These are phyloP conservation scores for Hypericum androsaemum DNA, from an alignment of 345 rosid species.

Conservation along the genomic window DNA sequence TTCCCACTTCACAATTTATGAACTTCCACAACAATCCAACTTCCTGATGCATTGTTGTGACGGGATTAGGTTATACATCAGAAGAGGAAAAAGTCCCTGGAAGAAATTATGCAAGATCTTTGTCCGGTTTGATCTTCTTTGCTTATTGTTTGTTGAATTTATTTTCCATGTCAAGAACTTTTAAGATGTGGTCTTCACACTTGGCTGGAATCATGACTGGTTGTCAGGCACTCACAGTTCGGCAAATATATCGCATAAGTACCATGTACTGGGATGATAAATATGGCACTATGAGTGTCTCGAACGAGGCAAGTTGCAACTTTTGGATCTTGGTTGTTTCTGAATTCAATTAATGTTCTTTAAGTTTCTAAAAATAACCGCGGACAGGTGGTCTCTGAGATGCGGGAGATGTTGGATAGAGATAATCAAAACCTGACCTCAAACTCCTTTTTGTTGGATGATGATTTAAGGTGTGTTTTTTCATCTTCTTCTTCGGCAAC, in stretches of 20 bases:
- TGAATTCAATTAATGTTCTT: not conserved
- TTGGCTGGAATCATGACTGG: constrained; percentile 5
- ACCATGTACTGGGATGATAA: constrained; percentile 99
- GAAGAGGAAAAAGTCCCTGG: constrained; percentile 83
- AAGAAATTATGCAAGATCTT: constrained; percentile 81
- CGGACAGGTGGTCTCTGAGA: constrained; percentile 71
- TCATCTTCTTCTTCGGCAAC: not conserved
- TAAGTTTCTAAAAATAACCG: constrained; percentile 8
- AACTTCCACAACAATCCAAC: not conserved
- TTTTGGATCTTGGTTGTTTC: constrained; percentile 2
- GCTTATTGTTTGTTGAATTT: not conserved
- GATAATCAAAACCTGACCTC: constrained; percentile 75
- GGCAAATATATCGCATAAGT: constrained; percentile 96
- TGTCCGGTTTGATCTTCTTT: constrained; percentile 58
- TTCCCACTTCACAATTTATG: not conserved
- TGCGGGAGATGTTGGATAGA: constrained; percentile 72
- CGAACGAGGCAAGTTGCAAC: constrained; percentile 58
- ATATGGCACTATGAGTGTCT: constrained; percentile 94
- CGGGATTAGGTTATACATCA: constrained; percentile 83
- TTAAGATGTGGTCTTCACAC: not conserved
- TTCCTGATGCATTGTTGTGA: constrained; percentile 10
- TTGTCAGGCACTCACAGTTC: constrained; percentile 67
- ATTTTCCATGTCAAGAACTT: not conserved
- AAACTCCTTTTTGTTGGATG: constrained; percentile 86
- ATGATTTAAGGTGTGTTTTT: constrained; percentile 68